Percentiles rank a stretch among this genome's conserved stretches.
phyloP scores from a whole-genome alignment of 768 basidiomycete genomes.

The Pleurotus eryngii region DNA sequence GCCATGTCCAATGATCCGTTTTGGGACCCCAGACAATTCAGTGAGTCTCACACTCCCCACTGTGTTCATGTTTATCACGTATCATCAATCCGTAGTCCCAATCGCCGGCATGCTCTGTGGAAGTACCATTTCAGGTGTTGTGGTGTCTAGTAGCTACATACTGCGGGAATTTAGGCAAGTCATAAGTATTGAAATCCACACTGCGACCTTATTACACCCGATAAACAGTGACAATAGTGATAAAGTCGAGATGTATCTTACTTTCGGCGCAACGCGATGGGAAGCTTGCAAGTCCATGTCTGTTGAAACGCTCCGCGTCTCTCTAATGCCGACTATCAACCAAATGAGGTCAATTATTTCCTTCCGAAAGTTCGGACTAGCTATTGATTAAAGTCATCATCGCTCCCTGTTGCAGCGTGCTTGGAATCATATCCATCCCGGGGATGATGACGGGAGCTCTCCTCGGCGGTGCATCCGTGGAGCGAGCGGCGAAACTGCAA shows the following conservation, averaged over 20 bases:
- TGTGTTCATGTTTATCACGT: background rate
- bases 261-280: constrained; percentile 79
- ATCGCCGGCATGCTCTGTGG: constrained; percentile 88
- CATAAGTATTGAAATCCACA: background rate
- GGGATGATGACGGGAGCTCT: constrained; percentile 95
- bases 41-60: constrained; percentile 34
- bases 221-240: constrained; percentile 71
- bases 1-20: constrained; percentile 78
- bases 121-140: constrained; percentile 71
- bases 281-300: constrained; percentile 83
- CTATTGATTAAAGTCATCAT: no score
- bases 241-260: constrained; percentile 82
- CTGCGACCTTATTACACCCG: background rate
- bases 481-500: constrained; percentile 83
- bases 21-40: constrained; percentile 82
- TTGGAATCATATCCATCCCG: constrained; percentile 74
- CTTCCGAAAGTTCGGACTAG: background rate
- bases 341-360: constrained; percentile 65
- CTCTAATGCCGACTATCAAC: constrained; percentile 79
- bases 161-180: constrained; percentile 71
- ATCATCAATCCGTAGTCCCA: constrained; percentile 48
- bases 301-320: constrained; percentile 70
- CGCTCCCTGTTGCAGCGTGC: constrained; percentile 40
- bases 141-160: constrained; percentile 64
- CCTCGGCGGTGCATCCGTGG: constrained; percentile 79